These are phyloP conservation scores for Gelatoporia subvermispora DNA, from an alignment of 768 basidiomycete species.

Conservation along the genomic window DNA sequence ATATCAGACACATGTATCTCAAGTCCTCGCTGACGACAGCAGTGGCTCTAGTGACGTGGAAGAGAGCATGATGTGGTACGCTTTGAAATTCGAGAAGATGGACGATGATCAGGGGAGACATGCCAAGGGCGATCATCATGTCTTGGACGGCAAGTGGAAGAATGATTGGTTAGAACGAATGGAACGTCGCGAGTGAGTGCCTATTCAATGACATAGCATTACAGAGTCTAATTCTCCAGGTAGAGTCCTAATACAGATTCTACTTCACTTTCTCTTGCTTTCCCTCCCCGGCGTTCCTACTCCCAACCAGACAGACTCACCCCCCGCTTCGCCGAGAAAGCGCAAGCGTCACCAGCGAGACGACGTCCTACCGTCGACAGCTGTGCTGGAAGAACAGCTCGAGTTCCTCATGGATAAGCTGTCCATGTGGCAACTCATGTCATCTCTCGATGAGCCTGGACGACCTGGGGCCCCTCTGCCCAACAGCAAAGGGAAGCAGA, in stretches of 20 bases:
- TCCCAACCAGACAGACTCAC: not conserved
- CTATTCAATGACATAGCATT: conserved; percentile 18
- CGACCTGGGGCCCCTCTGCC: conserved; percentile 13
- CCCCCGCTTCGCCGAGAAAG: conserved; percentile 9
- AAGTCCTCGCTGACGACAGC: conserved; percentile 53
- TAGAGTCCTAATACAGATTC: conserved; percentile 73
- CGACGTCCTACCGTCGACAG: conserved; percentile 9
- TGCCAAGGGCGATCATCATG: conserved; percentile 25
- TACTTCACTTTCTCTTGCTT: conserved; percentile 62
- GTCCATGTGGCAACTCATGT: conserved; percentile 68
- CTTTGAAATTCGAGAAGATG: conserved; percentile 51
- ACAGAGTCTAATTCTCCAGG: not conserved
- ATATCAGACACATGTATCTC: conserved; percentile 59
- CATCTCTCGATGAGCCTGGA: conserved; percentile 28
- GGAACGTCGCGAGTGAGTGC: conserved; percentile 52
- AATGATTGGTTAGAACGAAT: conserved; percentile 55
- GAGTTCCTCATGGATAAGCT: conserved; percentile 78
- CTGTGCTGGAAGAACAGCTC: conserved; percentile 44
- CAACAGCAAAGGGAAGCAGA: conserved; percentile 14
- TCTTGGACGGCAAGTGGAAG: conserved; percentile 47
- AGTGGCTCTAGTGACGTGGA: conserved; percentile 62
- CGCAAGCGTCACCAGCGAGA: conserved; percentile 19
- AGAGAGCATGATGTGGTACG: conserved; percentile 76
- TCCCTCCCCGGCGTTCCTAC: conserved; percentile 46
- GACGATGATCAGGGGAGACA: conserved; percentile 9